Evolutionary conservation across 768 basidiomycete species (phyloP).

Genomic region (Filobasidium floriforme): DNA sequence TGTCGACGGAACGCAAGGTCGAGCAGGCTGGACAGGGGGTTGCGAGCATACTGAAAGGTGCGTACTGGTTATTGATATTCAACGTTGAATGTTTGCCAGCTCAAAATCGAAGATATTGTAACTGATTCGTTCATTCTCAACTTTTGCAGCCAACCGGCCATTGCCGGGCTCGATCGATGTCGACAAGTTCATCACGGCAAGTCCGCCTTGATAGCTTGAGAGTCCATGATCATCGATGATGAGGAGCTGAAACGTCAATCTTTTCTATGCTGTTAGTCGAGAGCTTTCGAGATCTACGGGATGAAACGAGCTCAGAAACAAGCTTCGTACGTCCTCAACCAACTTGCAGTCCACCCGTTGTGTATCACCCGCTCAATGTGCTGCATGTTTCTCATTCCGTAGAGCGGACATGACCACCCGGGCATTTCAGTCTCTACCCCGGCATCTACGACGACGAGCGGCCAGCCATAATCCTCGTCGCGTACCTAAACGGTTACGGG

Average conservation of each 20-base stretch:
- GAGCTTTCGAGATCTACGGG: constrained; percentile 79
- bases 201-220: constrained; percentile 15
- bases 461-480: constrained; percentile 90
- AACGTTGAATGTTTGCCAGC: background rate
- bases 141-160: constrained; percentile 52
- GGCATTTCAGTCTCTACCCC: constrained; percentile 86
- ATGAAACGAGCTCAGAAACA: constrained; percentile 81
- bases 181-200: constrained; percentile 77
- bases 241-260: background rate
- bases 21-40: constrained; percentile 1
- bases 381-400: constrained; percentile 4
- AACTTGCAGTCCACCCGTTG: background rate
- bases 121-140: background rate
- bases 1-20: constrained; percentile 1
- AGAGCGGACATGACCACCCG: constrained; percentile 68
- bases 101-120: background rate
- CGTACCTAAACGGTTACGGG: constrained; percentile 74
- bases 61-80: background rate
- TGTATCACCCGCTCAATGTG: background rate
- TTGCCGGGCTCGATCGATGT: constrained; percentile 73
- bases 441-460: constrained; percentile 81
- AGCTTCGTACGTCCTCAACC: constrained; percentile 53
- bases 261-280: constrained; percentile 52
- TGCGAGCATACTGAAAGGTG: background rate
- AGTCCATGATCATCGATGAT: no score